Base-by-base conservation (phyloP, 208 protist genomes). In the Balamuthia mandrillaris region DNA sequence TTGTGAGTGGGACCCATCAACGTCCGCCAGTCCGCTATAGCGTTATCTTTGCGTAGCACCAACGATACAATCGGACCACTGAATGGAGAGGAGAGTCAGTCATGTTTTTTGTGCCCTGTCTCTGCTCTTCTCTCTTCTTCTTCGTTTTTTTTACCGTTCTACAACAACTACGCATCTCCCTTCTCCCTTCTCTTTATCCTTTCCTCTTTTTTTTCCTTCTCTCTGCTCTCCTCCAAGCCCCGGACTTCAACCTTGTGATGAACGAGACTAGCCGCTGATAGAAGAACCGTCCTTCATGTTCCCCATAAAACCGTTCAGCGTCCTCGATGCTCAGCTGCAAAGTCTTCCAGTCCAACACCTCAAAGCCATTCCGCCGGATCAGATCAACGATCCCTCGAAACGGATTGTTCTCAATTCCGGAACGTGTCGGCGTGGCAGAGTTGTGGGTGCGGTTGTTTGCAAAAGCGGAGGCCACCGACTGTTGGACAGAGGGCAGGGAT, bases 1-100 rank as follows among this genome's bases (percentile, higher is more conserved):
- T 60, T 79, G 70, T 79, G 70, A 49, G 70, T 79, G 27, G 70
- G 70, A 6, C 70, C 70, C 70, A 79, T 79, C n/a, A 79, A 49
- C 9, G 70, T 33, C 31, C 70, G 70, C 70, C 70, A 79, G 18
- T 58, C 47, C 27, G 45, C n/a, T 16, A 79, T 79, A 33, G 70
- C 70, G 31, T 79, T 49, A 29, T 52, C 45, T 21, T 37, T 12
- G 18, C 21, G 47, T 33, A 79, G 60, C 24, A 79, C 42, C 12
- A 79, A 2, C 5, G 70, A 49, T 21, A 79, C 44, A 14, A 79
- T 56, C n/a, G 70, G 70, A 2, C 70, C 70, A 12, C 70, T 74
- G 35, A 33, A 6, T 5, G 60, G 24, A 31, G 27, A 14, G 37
- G 29, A 12, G 5, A 58, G n/a, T 14, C 49, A 56, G 21, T 24